These are phyloP conservation scores for Albatrellus ellisii DNA, from an alignment of 768 basidiomycete genomes.

Conservation along the genomic window DNA sequence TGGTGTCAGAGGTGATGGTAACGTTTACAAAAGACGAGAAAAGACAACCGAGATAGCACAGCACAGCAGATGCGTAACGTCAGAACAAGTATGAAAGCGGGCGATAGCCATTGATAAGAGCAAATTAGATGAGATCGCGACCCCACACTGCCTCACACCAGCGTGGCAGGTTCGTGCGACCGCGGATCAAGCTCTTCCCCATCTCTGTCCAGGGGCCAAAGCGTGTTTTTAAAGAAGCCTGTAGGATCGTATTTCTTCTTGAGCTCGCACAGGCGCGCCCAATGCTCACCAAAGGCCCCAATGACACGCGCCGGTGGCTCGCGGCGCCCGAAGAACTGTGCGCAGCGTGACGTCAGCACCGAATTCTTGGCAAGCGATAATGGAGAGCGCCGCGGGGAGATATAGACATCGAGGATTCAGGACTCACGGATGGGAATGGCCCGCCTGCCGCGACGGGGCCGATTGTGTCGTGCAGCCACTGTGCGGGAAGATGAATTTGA, in stretches of 20 bases:
- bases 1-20: too few relatives aligned
- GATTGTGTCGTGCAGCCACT: conserved; percentile 77
- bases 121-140: too few relatives aligned
- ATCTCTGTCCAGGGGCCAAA: conserved; percentile 64
- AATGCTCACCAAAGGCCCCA: conserved; percentile 63
- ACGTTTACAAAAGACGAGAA: too few relatives aligned
- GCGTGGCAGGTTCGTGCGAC: conserved; percentile 50
- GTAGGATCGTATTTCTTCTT: conserved; percentile 69
- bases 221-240: conserved; percentile 61
- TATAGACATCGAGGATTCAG: conserved; percentile 1
- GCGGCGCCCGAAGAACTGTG: conserved; percentile 62
- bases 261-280: conserved; percentile 53
- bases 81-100: too few relatives aligned
- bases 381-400: not conserved
- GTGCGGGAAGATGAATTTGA: conserved; percentile 6
- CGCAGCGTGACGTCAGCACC: not conserved
- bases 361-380: not conserved
- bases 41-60: too few relatives aligned
- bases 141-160: conserved; percentile 14
- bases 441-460: conserved; percentile 64
- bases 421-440: conserved; percentile 70
- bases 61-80: too few relatives aligned
- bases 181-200: conserved; percentile 42
- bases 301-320: conserved; percentile 51
- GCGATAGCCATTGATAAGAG: too few relatives aligned